Evolutionary conservation across 2,329 filamentous ascomycete species (phyloP).

Genomic region (Monosporascus sp.): DNA sequence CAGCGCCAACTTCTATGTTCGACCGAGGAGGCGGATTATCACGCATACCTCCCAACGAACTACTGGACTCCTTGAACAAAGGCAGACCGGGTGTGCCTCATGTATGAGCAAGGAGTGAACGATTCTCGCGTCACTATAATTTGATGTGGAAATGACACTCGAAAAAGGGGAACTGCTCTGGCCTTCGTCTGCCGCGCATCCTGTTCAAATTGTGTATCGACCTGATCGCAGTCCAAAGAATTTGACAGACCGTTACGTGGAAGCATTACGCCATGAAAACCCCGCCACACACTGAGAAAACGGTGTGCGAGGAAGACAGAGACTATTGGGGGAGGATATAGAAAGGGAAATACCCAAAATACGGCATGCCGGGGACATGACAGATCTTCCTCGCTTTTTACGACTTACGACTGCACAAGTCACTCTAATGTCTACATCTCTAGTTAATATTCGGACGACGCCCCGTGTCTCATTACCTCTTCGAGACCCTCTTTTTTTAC

Average conservation of each 20-base stretch:
- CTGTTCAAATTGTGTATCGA: background rate
- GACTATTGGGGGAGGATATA: conserved; percentile 7
- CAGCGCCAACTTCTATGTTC: conserved; percentile 64
- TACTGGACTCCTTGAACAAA: conserved; percentile 49
- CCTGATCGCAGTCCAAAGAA: background rate
- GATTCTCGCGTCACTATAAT: background rate
- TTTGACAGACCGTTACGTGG: background rate
- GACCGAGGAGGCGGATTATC: conserved; percentile 55
- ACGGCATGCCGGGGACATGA: conserved; percentile 6
- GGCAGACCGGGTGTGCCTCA: conserved; percentile 44
- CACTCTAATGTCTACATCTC: conserved; percentile 30
- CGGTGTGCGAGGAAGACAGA: conserved; percentile 2
- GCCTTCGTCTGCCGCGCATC: background rate
- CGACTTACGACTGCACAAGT: conserved; percentile 22
- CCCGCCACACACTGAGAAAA: conserved; percentile 2
- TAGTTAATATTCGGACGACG: conserved; percentile 19
- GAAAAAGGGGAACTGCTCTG: conserved; percentile 7
- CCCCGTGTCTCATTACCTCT: conserved; percentile 19
- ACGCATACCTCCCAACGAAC: conserved; percentile 56
- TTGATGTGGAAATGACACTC: conserved; percentile 4
- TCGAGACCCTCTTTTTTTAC: conserved; percentile 22
- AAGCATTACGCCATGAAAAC: conserved; percentile 9
- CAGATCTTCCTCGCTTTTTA: conserved; percentile 16
- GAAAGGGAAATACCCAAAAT: conserved; percentile 8
- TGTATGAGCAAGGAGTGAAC: conserved; percentile 32